Percentiles rank a stretch among this genome's conserved stretches.
These are phyloP conservation scores for Aspergillus unguis DNA, from an alignment of 2,329 filamentous ascomycete genomes.

Conservation along the genomic window DNA sequence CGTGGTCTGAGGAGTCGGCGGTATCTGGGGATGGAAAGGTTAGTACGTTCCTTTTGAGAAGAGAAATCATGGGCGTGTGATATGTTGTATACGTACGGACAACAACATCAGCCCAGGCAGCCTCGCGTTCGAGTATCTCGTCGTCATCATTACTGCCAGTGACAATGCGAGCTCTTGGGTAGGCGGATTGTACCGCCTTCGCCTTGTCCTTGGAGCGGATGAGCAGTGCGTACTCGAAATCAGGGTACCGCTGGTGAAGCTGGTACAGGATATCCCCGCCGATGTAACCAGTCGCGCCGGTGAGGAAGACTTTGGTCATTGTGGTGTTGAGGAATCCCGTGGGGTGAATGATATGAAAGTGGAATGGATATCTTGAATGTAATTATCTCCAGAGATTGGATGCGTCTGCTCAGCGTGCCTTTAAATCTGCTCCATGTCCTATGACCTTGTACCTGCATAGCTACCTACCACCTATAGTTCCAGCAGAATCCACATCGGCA, in stretches of 20 bases:
- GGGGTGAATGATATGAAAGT: too few relatives aligned
- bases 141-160: slow-evolving; percentile 44
- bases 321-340: too few relatives aligned
- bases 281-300: slow-evolving; percentile 58
- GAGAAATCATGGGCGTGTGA: too few relatives aligned
- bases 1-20: slow-evolving; percentile 32
- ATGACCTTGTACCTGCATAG: too few relatives aligned
- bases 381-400: too few relatives aligned
- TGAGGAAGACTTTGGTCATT: slow-evolving; percentile 12
- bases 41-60: background rate
- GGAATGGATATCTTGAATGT: too few relatives aligned
- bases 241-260: slow-evolving; percentile 39
- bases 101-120: slow-evolving; percentile 49
- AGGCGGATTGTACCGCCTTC: slow-evolving; percentile 35
- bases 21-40: background rate
- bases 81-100: slow-evolving; percentile 37
- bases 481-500: too few relatives aligned
- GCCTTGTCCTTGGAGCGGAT: slow-evolving; percentile 40
- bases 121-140: background rate
- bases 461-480: too few relatives aligned
- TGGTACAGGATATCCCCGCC: slow-evolving; percentile 48
- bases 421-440: too few relatives aligned
- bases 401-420: too few relatives aligned
- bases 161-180: slow-evolving; percentile 49
- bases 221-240: slow-evolving; percentile 38